Conservation (phyloP, 2,329 filamentous ascomycete species). For the Paecilomyces dactylethromorphus region DNA sequence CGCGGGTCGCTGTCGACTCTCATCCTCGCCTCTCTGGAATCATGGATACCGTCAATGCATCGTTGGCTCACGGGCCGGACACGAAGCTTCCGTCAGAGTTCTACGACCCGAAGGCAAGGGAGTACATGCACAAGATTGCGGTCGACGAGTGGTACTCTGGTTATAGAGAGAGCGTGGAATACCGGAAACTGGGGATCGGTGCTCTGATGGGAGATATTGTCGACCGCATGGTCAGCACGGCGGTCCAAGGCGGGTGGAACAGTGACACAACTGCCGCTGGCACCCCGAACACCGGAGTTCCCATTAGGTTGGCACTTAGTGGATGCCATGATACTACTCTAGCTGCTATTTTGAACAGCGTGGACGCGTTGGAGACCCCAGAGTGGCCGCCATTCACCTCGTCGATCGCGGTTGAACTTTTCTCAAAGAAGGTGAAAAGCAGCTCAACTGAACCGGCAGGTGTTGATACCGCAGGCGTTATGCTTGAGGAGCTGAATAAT, state of each 20-base stretch:
- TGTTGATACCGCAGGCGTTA: constrained; percentile 8
- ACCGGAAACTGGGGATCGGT: constrained; percentile 83
- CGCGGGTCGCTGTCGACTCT: constrained; percentile 71
- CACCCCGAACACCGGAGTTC: constrained; percentile 32
- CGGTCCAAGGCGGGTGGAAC: constrained; percentile 52
- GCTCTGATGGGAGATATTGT: constrained; percentile 77
- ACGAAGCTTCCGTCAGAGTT: constrained; percentile 79
- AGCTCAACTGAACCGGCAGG: not conserved
- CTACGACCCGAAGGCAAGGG: constrained; percentile 67
- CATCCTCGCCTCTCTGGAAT: constrained; percentile 80
- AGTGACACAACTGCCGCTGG: constrained; percentile 47
- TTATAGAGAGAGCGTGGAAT: constrained; percentile 77
- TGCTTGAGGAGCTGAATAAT: constrained; percentile 19
- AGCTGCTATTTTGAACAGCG: constrained; percentile 66
- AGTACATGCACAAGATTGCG: constrained; percentile 64
- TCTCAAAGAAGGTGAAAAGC: constrained; percentile 48
- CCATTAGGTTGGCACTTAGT: constrained; percentile 67
- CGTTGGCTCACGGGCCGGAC: constrained; percentile 71
- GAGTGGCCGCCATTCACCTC: constrained; percentile 92
- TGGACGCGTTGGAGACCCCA: constrained; percentile 68
- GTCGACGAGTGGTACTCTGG: constrained; percentile 92
- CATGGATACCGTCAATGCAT: constrained; percentile 90
- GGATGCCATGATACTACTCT: constrained; percentile 94
- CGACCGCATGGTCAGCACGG: constrained; percentile 61
- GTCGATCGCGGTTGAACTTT: constrained; percentile 85